Evolutionary conservation across 148 eudicot genomes (phyloP), one percentile per base, ranked within the genome.

Genomic region (Rhododendron ferrugineum): DNA sequence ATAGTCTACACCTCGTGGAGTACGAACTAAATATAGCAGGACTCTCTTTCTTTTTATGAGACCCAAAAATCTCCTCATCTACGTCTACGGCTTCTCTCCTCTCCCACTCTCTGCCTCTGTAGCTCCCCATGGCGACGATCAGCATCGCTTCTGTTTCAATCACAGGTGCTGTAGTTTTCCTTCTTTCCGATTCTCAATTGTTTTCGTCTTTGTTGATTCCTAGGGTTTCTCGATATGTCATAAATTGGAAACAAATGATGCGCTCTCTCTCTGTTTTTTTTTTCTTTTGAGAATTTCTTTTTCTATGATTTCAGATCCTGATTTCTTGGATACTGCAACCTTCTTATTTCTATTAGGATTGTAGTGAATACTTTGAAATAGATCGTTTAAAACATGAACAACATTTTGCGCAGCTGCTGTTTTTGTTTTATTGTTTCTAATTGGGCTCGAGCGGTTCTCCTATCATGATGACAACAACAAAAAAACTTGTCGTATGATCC

Each of bases 121-220:
- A 73, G 77, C 42, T 73, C 20, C 30, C 52, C 80, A 77, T 77
- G 80, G 80, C 52, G 30, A 77, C 52, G 30, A 23, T 10, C 52
- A 77, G 52, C 80, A 77, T 77, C 52, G 50, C 52, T 77, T 77
- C 80, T 23, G 32, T 42, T 77, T 77, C 80, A 16, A 77, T 40
- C 7, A 49, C 80, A 77, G 80, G 80, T 77, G n/a, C 5, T 3
- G 34, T 26, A n/a, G 52, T 44, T 77, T 77, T 16, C 42, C 49
- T 46, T 8, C 46, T 5, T 77, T 22, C 23, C 11, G 50, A 40
- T 34, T 66, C 72, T 20, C 49, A 37, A 6, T 32, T 37, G 14
- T 75, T 37, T 40, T 44, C 14, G 28, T 20, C 7, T 72, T 32
- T 28, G 76, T 72, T 72, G 42, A 73, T 73, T 73, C 23, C 20